These are phyloP conservation scores for Salix udensis DNA, from an alignment of 345 rosid species.

Conservation along the genomic window DNA sequence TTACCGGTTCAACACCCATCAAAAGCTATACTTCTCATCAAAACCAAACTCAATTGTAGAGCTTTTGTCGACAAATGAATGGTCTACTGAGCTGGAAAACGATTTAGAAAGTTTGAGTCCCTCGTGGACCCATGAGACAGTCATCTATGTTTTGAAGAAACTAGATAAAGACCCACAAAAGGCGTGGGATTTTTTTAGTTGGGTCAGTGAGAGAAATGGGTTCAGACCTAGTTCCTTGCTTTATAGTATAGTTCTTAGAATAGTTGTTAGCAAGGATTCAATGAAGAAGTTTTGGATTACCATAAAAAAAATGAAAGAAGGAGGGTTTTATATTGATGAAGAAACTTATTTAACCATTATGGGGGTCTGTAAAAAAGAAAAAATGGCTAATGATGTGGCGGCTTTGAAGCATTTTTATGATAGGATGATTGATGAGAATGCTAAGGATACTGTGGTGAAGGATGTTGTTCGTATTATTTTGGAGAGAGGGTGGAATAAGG, in stretches of 20 bases:
- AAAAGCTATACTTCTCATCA: conserved; percentile 37
- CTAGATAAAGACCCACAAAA: conserved; percentile 31
- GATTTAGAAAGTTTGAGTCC: conserved; percentile 32
- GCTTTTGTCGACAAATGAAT: conserved; percentile 37
- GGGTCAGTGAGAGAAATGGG: conserved; percentile 54
- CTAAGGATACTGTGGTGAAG: conserved; percentile 38
- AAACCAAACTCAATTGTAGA: conserved; percentile 44
- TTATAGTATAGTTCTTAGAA: conserved; percentile 62
- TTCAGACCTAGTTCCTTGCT: conserved; percentile 60
- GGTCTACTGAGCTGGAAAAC: conserved; percentile 39
- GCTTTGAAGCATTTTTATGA: conserved; percentile 63
- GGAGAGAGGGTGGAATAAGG: conserved; percentile 42
- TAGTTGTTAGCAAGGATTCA: conserved; percentile 41
- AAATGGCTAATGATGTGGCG: conserved; percentile 43
- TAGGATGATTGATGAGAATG: conserved; percentile 66
- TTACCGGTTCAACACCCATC: conserved; percentile 19
- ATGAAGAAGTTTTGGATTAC: conserved; percentile 64
- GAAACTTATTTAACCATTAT: conserved; percentile 53
- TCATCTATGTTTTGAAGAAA: conserved; percentile 26
- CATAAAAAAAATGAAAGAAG: conserved; percentile 49
- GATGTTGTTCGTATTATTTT: conserved; percentile 37
- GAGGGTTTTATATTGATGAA: conserved; percentile 64
- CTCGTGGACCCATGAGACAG: conserved; percentile 51
- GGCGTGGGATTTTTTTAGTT: conserved; percentile 57
- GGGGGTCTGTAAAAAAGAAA: conserved; percentile 42